These are phyloP conservation scores for Thermomucor indicae-seudaticae DNA, from an alignment of 371 early-diverging fungal species.

Conservation along the genomic window DNA sequence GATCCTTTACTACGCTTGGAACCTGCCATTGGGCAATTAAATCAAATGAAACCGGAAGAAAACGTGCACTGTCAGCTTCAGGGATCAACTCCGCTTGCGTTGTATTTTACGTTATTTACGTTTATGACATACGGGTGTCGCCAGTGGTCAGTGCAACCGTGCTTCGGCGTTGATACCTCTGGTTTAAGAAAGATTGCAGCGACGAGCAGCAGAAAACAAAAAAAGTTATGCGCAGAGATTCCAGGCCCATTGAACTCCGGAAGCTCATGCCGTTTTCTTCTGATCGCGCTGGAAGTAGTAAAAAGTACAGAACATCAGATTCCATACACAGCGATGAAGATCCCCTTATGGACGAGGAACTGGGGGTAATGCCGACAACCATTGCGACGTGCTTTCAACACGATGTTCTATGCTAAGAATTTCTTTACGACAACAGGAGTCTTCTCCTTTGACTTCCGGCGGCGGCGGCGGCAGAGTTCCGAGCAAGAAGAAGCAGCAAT, in stretches of 20 bases:
- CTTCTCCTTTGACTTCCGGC: conserved; percentile 5
- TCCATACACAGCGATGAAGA: conserved; percentile 44
- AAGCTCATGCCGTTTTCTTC: conserved; percentile 41
- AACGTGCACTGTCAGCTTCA: background rate
- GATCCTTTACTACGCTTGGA: conserved; percentile 21
- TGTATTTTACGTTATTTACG: no score
- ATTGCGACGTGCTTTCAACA: background rate
- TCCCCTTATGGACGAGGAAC: conserved; percentile 43
- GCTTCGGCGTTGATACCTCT: no score
- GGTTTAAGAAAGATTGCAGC: no score
- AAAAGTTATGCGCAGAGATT: conserved; percentile 26
- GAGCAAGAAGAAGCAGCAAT: background rate
- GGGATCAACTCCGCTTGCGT: no score
- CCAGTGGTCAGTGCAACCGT: no score
- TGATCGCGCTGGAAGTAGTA: conserved; percentile 15
- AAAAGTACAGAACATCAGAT: conserved; percentile 36
- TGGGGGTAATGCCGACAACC: conserved; percentile 18
- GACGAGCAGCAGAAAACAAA: no score
- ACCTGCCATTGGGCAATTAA: conserved; percentile 8
- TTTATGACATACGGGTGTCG: no score
- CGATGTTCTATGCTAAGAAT: background rate
- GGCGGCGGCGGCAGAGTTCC: background rate
- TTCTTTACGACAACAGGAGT: conserved; percentile 3
- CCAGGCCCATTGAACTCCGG: conserved; percentile 39
- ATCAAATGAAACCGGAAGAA: background rate